phyloP scores from a whole-genome alignment of 371 early-diverging fungal species.

The Capillidium heterosporum region DNA sequence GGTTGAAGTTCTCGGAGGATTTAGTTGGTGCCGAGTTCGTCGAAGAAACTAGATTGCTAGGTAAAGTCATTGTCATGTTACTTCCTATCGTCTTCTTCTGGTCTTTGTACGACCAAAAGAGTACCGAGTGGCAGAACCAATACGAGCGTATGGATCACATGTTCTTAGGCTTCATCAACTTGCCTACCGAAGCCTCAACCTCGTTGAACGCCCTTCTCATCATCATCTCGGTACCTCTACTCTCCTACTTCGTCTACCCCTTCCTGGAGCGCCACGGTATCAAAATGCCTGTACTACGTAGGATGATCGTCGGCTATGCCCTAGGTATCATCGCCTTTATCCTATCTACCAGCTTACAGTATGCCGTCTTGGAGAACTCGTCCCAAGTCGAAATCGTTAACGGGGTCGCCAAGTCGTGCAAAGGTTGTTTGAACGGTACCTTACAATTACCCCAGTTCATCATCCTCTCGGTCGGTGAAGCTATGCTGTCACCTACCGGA shows the following conservation, averaged over 20 bases:
- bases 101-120: constrained; percentile 35
- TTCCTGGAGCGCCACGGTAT: constrained; percentile 2
- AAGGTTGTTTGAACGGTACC: constrained; percentile 10
- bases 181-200: neutral
- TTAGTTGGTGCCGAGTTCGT: constrained; percentile 1
- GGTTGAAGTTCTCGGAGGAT: constrained; percentile 4
- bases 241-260: constrained; percentile 1
- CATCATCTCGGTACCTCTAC: neutral
- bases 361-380: neutral
- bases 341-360: neutral
- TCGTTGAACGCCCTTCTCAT: neutral
- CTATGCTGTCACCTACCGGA: constrained; percentile 32
- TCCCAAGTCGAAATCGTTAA: neutral
- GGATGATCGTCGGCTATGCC: neutral
- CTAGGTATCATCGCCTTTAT: neutral
- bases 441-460: constrained; percentile 33
- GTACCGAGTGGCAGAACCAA: constrained; percentile 10
- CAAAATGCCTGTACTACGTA: neutral
- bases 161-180: constrained; percentile 10
- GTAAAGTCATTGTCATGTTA: constrained; percentile 13
- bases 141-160: constrained; percentile 14
- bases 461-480: constrained; percentile 32
- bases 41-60: constrained; percentile 3
- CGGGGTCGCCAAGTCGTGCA: constrained; percentile 6
- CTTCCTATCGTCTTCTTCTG: constrained; percentile 29